Evolutionary conservation across 495 filamentous ascomycete genomes (phyloP).

Genomic region (Daldinia decipiens): DNA sequence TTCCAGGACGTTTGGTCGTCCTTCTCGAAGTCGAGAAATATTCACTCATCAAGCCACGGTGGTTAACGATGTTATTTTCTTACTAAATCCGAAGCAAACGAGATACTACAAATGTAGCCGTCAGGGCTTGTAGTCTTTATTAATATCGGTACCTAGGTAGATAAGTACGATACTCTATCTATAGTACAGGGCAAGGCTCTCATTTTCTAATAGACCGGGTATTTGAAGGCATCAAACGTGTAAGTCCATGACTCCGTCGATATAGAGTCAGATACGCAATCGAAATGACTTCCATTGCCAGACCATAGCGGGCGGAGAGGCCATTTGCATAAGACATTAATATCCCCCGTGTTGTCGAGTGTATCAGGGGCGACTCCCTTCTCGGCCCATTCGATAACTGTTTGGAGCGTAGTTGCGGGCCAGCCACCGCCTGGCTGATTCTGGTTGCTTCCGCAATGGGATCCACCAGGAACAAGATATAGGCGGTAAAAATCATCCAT

Average conservation of each 20-base stretch:
- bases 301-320: constrained; percentile 59
- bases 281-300: constrained; percentile 45
- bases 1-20: not conserved
- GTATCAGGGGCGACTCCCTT: constrained; percentile 54
- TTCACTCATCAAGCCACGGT: not conserved
- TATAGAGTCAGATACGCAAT: constrained; percentile 58
- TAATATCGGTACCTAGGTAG: too few species aligned
- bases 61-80: not conserved
- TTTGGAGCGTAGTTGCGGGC: constrained; percentile 56
- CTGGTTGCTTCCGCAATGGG: constrained; percentile 57
- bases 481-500: constrained; percentile 64
- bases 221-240: constrained; percentile 38
- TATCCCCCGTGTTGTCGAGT: constrained; percentile 55
- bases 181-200: not conserved
- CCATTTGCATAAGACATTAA: constrained; percentile 59
- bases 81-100: too few species aligned
- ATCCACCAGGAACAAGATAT: constrained; percentile 63
- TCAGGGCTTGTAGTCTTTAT: too few species aligned
- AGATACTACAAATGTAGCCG: too few species aligned
- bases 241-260: constrained; percentile 55
- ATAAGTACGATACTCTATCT: too few species aligned
- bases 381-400: constrained; percentile 64
- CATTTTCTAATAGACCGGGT: constrained; percentile 26
- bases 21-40: not conserved
- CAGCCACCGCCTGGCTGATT: constrained; percentile 55